A percentile compares a stretch with the other conserved stretches of the same genome.
These are phyloP conservation scores for Arabis hirsuta DNA, from an alignment of 345 rosid genomes.

Conservation along the genomic window DNA sequence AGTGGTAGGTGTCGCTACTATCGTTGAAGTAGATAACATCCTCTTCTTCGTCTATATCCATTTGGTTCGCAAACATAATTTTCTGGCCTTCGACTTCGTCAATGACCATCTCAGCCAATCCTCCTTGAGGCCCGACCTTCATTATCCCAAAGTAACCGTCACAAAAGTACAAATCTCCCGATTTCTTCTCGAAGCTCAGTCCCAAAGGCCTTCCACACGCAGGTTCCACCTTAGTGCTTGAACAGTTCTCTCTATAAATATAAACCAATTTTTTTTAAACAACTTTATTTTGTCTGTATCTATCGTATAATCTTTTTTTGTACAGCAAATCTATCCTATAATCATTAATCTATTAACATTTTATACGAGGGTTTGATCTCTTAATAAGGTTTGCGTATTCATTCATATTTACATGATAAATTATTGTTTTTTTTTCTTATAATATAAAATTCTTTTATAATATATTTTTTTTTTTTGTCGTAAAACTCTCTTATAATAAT, in stretches of 20 bases:
- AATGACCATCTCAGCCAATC: conserved; percentile 56
- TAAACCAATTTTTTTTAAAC: conserved; percentile 5
- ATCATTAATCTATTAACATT: not conserved
- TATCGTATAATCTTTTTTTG: too few species aligned
- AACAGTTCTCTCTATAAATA: conserved; percentile 55
- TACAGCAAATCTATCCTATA: not conserved
- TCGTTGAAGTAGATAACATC: conserved; percentile 75
- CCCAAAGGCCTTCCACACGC: conserved; percentile 84
- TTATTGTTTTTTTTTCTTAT: too few species aligned
- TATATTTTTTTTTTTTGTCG: too few species aligned
- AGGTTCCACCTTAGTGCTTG: conserved; percentile 51
- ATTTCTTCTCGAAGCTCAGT: conserved; percentile 59
- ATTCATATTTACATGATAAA: too few species aligned
- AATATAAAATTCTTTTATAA: too few species aligned
- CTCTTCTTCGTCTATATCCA: conserved; percentile 67
- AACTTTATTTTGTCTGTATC: not conserved
- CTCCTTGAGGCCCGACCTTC: conserved; percentile 71
- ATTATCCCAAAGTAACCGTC: conserved; percentile 72
- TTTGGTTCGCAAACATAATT: conserved; percentile 63
- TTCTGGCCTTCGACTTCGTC: conserved; percentile 59
- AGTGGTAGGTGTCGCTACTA: conserved; percentile 56
- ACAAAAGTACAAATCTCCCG: conserved; percentile 74
- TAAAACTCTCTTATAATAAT: not conserved
- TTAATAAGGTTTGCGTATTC: not conserved
- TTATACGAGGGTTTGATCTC: not conserved